These are phyloP conservation scores for Coemansia pectinata DNA, from an alignment of 192 early-diverging fungal species.

Conservation along the genomic window DNA sequence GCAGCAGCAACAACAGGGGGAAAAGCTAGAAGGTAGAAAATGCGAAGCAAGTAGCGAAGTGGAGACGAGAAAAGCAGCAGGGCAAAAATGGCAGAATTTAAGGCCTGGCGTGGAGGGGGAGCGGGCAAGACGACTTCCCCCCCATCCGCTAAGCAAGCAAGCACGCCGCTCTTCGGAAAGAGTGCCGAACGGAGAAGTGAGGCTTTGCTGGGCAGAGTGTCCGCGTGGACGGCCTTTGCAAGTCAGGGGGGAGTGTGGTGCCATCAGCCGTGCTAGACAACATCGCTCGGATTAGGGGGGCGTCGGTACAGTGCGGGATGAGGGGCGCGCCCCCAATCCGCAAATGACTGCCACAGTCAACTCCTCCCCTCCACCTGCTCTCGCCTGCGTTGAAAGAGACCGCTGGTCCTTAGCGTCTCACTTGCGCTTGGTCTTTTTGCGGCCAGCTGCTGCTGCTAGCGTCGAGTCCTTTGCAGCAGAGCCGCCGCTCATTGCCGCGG, in stretches of 20 bases:
- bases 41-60: slow-evolving; percentile 3
- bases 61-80: background rate
- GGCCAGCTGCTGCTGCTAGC: background rate
- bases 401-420: background rate
- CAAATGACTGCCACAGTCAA: background rate
- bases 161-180: slow-evolving; percentile 2
- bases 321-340: slow-evolving; percentile 1
- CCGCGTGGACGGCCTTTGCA: background rate
- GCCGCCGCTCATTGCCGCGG: background rate
- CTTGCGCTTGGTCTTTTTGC: slow-evolving; percentile 27
- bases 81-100: slow-evolving; percentile 10
- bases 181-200: slow-evolving; percentile 1
- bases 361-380: background rate
- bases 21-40: background rate
- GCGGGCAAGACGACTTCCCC: background rate
- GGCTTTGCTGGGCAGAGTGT: background rate
- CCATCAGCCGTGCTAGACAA: background rate
- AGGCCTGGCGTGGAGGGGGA: background rate
- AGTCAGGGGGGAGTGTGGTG: background rate
- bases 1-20: background rate
- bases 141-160: background rate
- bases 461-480: slow-evolving; percentile 11
- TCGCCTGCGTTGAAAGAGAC: background rate
- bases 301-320: background rate
- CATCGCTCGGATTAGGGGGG: background rate